Evolutionary conservation across 202 grass and related monocot species (phyloP).

Genomic region (Zoysia matrella): DNA sequence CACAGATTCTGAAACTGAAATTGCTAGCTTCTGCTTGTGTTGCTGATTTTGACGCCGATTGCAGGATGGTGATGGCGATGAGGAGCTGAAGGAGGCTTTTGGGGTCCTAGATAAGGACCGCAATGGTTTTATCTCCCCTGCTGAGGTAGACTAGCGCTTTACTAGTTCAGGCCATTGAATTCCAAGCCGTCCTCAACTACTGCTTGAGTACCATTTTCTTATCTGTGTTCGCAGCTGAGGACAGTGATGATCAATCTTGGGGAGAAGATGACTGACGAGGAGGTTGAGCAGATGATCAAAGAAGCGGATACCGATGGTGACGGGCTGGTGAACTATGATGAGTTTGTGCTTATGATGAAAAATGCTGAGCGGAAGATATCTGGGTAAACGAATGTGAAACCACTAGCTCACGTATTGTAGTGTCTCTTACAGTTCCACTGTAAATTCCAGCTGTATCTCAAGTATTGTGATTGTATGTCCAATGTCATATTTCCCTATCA

Average conservation of each 20-base stretch:
- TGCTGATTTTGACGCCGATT: not conserved
- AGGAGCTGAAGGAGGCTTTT: slow-evolving; percentile 83
- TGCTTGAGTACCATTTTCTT: not conserved
- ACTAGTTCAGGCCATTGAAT: not conserved
- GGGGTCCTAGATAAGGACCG: slow-evolving; percentile 77
- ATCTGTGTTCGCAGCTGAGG: slow-evolving; percentile 56
- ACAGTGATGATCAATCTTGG: slow-evolving; percentile 83
- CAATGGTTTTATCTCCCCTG: slow-evolving; percentile 78
- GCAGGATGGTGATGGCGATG: slow-evolving; percentile 66
- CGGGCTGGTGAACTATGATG: slow-evolving; percentile 75
- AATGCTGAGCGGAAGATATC: slow-evolving; percentile 51
- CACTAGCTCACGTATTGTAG: slow-evolving; percentile 8
- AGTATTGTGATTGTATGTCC: slow-evolving; percentile 23
- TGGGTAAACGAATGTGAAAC: slow-evolving; percentile 44
- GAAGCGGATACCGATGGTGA: slow-evolving; percentile 75
- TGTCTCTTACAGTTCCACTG: not conserved
- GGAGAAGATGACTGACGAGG: slow-evolving; percentile 71
- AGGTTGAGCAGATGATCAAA: slow-evolving; percentile 82
- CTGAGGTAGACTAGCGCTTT: slow-evolving; percentile 48
- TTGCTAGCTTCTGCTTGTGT: not conserved
- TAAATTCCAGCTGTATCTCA: slow-evolving; percentile 31
- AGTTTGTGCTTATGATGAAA: slow-evolving; percentile 82
- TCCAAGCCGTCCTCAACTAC: slow-evolving; percentile 17
- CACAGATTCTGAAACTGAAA: not conserved
- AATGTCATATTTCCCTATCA: not conserved